Conservation (phyloP, 179 eudicot genomes). For the Sideroxylon spinosum region DNA sequence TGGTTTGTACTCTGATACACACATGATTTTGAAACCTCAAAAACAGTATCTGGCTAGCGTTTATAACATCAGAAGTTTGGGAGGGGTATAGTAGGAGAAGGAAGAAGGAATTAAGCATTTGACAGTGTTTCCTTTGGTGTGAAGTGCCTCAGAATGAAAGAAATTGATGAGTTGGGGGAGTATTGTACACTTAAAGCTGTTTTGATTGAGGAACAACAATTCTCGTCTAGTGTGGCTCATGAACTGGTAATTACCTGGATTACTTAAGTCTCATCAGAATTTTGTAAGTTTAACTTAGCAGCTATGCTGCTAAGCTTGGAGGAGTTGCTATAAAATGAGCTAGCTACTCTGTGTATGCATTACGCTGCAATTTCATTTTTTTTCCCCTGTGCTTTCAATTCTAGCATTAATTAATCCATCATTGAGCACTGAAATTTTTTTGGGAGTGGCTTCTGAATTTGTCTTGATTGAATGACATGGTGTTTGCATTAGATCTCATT, state of each 20-base stretch:
- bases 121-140: background rate
- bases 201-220: background rate
- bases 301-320: no score
- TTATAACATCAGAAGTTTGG: background rate
- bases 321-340: no score
- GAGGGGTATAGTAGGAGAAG: background rate
- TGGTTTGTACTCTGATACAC: conserved; percentile 11
- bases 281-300: background rate
- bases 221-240: background rate
- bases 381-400: no score
- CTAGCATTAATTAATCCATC: no score
- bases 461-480: no score
- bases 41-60: no score
- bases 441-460: no score
- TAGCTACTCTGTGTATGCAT: no score
- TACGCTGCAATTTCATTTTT: no score
- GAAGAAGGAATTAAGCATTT: background rate
- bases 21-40: background rate
- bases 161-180: background rate
- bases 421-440: no score
- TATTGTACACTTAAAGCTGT: background rate
- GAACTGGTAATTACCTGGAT: background rate
- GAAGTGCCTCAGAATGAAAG: background rate
- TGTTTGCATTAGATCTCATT: no score
- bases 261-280: background rate